Percentiles rank a stretch among this genome's conserved stretches.
These are phyloP conservation scores for Galerina sulciceps DNA, from an alignment of 768 basidiomycete species.

Conservation along the genomic window DNA sequence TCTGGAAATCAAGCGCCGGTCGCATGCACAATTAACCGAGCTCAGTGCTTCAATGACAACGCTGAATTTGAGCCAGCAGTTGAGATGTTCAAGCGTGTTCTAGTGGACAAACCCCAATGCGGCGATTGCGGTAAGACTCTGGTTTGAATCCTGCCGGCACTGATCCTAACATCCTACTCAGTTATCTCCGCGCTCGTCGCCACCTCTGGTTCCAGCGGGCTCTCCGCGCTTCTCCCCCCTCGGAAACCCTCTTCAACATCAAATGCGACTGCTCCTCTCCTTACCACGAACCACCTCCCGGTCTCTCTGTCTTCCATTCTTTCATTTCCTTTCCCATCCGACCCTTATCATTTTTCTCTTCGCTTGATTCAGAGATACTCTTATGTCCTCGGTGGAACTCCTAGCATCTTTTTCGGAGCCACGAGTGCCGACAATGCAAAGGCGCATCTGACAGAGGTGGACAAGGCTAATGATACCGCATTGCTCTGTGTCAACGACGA, in stretches of 20 bases:
- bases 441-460: neutral
- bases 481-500: conserved; percentile 3
- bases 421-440: neutral
- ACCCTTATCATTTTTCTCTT: neutral
- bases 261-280: neutral
- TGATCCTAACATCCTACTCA: neutral
- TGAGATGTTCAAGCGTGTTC: neutral
- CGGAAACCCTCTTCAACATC: neutral
- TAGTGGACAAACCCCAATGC: neutral
- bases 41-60: neutral
- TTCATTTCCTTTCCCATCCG: conserved; percentile 1
- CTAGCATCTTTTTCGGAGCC: neutral
- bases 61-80: neutral
- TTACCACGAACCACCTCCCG: neutral
- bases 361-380: conserved; percentile 3
- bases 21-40: neutral
- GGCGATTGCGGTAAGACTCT: conserved; percentile 1
- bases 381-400: conserved; percentile 3
- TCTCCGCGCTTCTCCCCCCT: neutral
- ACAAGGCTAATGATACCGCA: neutral
- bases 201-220: neutral
- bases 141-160: neutral
- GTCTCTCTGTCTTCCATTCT: neutral
- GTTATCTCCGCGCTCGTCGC: conserved; percentile 1
- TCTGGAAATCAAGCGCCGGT: neutral